A percentile compares a stretch with the other conserved stretches of the same genome.
Conservation (phyloP, 176 grass and related monocot species). For the Triticum turgidum region DNA sequence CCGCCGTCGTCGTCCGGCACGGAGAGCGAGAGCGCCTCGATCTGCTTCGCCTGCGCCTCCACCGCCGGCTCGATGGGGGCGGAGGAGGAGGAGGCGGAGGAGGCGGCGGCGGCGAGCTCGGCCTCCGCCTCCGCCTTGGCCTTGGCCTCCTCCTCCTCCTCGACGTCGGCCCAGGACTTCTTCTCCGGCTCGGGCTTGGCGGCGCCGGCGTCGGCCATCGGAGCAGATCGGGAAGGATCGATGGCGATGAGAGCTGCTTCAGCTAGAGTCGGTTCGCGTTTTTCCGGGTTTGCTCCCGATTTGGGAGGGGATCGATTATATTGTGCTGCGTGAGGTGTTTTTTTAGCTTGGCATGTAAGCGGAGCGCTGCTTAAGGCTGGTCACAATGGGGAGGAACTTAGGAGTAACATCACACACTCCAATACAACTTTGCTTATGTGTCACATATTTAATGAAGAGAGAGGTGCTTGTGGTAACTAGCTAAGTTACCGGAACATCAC, state of each 20-base stretch:
- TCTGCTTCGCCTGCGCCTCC: constrained; percentile 61
- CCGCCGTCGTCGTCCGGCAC: constrained; percentile 39
- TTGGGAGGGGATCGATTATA: constrained; percentile 7
- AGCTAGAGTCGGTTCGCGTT: constrained; percentile 1
- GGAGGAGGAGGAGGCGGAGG: constrained; percentile 9
- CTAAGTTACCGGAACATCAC: too few relatives aligned
- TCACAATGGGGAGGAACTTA: too few relatives aligned
- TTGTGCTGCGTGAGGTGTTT: background rate
- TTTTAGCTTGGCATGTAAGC: constrained; percentile 35
- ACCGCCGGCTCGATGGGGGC: constrained; percentile 8
- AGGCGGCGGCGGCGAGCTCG: background rate
- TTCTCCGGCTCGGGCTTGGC: constrained; percentile 55
- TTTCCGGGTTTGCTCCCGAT: background rate
- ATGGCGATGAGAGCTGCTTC: background rate
- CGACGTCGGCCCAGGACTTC: constrained; percentile 77
- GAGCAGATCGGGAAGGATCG: constrained; percentile 29
- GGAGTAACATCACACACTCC: too few relatives aligned
- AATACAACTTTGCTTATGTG: too few relatives aligned
- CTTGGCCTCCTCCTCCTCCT: constrained; percentile 75
- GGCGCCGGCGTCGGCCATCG: constrained; percentile 46
- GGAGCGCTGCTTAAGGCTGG: constrained; percentile 29
- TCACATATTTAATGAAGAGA: too few relatives aligned
- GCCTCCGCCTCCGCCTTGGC: constrained; percentile 32
- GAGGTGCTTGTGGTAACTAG: too few relatives aligned
- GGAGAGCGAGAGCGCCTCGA: constrained; percentile 67